Evolutionary conservation across 805 yeast species (phyloP), one percentile per base, ranked within the genome.

Genomic region (Lachancea thermotolerans): DNA sequence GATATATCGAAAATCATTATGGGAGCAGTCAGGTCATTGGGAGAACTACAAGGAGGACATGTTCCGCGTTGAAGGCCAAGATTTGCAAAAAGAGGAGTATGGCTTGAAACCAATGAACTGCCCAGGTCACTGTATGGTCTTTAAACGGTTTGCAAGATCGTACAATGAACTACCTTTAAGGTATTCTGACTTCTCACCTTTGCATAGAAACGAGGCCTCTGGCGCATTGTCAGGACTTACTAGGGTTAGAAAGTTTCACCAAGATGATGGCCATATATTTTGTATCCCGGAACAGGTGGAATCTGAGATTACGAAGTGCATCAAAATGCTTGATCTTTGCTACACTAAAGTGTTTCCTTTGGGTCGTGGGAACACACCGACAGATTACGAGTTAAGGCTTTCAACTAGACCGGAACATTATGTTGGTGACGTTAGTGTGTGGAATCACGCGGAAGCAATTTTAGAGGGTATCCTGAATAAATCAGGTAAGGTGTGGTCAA

Each of bases 11-110:
- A 81, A 81, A 47, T 75, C 79, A 32, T 69, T 93, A 14, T 93
- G 97, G 96, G 84, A 89, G 64, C 78, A 74, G 41, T 84, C 95
- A 10, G 98, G 98, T 0, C 99, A 93, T 66, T 91, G 97, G 97
- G 85, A 82, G 10, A 90, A 91, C 59, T 91, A 93, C 62, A 78
- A 86, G 54, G 91, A 86, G 33, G 98, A 91, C 64, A 91, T 91
- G 99, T 91, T 90, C 61, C 75, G 78, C 56, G 96, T 90, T 1
- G 82, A 77, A 46, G 85, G 90, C 1, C 72, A 58, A 10, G 66
- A 63, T 43, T 39, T 47, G 7, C 37, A 56, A 5, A 67, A 69
- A 35, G 77, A 74, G 39, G 72, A 67, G 12, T 91, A 83, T 62
- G 95, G 96, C 0, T 69, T 91, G 35, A 93, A 93, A 58, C 99